Base-by-base conservation (phyloP, 2,329 filamentous ascomycete species). In the Epichloe glyceriae region DNA sequence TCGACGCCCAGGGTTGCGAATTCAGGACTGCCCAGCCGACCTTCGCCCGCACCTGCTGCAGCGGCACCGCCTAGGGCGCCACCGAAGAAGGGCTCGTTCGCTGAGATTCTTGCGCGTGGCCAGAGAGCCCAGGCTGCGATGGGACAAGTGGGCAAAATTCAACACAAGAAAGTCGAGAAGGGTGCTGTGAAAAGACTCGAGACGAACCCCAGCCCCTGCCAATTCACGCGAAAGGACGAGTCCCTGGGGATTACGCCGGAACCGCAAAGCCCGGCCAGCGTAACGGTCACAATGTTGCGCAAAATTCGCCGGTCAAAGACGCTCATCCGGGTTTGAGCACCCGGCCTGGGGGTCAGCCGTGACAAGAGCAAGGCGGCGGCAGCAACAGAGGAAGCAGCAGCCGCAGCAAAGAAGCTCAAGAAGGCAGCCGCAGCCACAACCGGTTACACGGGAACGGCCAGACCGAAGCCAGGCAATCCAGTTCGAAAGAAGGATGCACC, bases 71-170 rank as follows among this genome's bases (percentile, higher is more conserved):
- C 70, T 4, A 69, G 68, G 52, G 64, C 70, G 3, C 67, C 76
- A 2, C 82, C 80, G 1, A 88, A 88, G 65, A 86, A 85, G 61
- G 82, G 84, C 2, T 86, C 83, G 0, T 90, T 81, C 63, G 79
- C 82, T 38, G 85, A 88, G 60, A 84, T 88, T 53, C 74, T 90
- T 67, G 83, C 83, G 50, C 76, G 83, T 57, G 86, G 80, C 34
- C 81, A 85, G 60, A 79, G 79, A 54, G 82, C 79, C 12, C 79
- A 86, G 59, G 72, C 70, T 39, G 71, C 69, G 40, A 76, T 79
- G 70, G 76, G 72, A n/a, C 76, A 76, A 57, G 73, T 84, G 22
- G 84, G 83, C 50, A 81, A 80, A 58, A 86, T 88, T 57, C 85
- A 87, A 62, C 84, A 88, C 65, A 88, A 88, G 62, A 74, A 82